Evolutionary conservation across 768 basidiomycete species (phyloP).

Genomic region (Antrodiella citrinella): DNA sequence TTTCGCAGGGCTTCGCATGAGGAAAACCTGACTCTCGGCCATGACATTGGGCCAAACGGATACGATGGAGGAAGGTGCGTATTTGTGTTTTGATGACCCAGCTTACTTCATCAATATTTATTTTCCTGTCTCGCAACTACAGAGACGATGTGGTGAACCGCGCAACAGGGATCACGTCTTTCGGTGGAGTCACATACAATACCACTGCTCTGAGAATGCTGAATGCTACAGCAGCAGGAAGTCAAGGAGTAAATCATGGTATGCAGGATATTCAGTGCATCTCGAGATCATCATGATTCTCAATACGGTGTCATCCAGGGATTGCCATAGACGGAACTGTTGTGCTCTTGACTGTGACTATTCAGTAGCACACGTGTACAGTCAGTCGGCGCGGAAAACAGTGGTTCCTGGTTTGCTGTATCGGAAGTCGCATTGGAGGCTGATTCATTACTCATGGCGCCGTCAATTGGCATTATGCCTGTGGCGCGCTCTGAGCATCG

Average conservation of each 20-base stretch:
- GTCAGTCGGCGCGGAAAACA: no score
- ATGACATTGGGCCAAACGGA: constrained; percentile 38
- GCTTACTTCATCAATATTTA: no score
- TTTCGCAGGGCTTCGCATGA: constrained; percentile 37
- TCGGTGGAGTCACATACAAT: constrained; percentile 37
- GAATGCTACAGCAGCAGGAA: constrained; percentile 28
- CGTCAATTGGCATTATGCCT: no score
- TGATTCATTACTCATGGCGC: no score
- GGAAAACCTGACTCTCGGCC: constrained; percentile 29
- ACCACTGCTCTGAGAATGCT: constrained; percentile 26
- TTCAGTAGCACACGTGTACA: no score
- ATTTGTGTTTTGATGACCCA: no score
- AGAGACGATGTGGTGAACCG: constrained; percentile 32
- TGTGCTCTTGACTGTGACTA: constrained; percentile 45
- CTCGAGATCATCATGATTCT: background rate
- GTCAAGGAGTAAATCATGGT: constrained; percentile 46
- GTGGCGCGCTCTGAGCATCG: no score
- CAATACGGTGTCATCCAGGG: constrained; percentile 23
- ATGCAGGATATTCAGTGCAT: constrained; percentile 2
- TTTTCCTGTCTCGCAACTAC: no score
- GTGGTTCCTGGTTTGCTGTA: no score
- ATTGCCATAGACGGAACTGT: constrained; percentile 55
- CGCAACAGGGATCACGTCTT: constrained; percentile 32
- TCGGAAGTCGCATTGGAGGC: no score
- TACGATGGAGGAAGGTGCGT: constrained; percentile 40